phyloP scores from a whole-genome alignment of 2,329 filamentous ascomycete species.

The Didymella pinodella region DNA sequence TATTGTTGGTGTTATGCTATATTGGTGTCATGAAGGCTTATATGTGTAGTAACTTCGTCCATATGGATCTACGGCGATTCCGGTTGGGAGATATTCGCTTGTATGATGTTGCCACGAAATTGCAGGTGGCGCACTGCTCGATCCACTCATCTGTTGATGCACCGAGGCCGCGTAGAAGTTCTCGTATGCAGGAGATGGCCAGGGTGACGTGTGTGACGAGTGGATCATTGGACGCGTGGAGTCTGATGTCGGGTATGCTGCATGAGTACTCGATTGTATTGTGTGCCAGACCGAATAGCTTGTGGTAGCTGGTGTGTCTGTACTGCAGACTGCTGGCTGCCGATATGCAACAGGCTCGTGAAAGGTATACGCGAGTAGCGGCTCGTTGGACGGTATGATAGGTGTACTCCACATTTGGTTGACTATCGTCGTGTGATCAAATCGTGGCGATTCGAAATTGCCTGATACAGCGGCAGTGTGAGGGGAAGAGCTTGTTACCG shows the following conservation, averaged over 20 bases:
- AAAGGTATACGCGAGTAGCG: background rate
- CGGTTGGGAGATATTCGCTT: background rate
- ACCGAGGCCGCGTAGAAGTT: background rate
- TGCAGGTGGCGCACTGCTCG: background rate
- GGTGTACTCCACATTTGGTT: background rate
- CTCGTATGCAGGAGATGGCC: background rate
- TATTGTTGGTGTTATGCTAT: background rate
- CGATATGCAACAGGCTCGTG: background rate
- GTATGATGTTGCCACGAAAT: background rate
- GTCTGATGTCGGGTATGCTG: background rate
- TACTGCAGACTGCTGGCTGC: background rate
- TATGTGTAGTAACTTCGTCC: background rate
- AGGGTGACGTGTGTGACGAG: background rate
- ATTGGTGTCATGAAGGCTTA: constrained; percentile 1
- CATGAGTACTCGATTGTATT: background rate
- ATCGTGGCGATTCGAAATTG: background rate
- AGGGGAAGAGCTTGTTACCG: constrained; percentile 10
- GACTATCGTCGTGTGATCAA: background rate
- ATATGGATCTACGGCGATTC: background rate
- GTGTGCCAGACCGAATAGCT: background rate
- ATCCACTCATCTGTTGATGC: background rate
- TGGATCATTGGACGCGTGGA: background rate
- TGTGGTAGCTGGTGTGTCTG: background rate
- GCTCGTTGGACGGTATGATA: background rate
- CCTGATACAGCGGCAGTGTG: background rate